Evolutionary conservation across 2,329 filamentous ascomycete genomes (phyloP).

Genomic region (Alternaria rosae): DNA sequence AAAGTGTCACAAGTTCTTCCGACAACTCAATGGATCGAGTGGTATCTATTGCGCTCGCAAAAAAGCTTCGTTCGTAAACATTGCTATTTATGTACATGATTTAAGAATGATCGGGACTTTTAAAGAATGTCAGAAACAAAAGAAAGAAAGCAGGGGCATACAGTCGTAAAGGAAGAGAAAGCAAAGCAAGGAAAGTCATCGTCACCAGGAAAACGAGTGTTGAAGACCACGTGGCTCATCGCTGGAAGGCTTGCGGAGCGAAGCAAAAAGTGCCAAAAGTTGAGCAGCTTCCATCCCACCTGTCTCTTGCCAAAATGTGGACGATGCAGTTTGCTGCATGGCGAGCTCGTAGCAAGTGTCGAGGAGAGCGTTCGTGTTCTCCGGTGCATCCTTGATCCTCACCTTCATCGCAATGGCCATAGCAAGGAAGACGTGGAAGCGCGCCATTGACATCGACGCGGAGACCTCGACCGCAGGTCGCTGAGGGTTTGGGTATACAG

Average conservation of each 20-base stretch:
- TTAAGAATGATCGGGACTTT: background rate
- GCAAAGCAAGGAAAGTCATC: background rate
- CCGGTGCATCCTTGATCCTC: conserved; percentile 37
- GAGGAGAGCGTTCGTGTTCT: conserved; percentile 43
- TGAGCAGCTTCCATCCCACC: conserved; percentile 44
- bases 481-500: conserved; percentile 42
- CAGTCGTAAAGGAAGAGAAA: background rate
- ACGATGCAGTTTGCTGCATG: conserved; percentile 41
- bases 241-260: conserved; percentile 29
- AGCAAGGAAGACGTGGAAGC: conserved; percentile 48
- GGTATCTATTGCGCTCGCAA: background rate
- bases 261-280: conserved; percentile 43
- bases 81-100: background rate
- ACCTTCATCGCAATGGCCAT: conserved; percentile 49
- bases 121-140: background rate
- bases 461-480: conserved; percentile 25
- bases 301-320: conserved; percentile 46
- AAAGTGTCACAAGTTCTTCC: too few species aligned
- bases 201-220: conserved; percentile 45
- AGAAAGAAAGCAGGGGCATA: background rate
- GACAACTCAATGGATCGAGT: too few species aligned
- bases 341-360: conserved; percentile 47
- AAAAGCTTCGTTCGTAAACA: background rate
- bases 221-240: conserved; percentile 34
- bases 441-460: conserved; percentile 42